Conservation (phyloP, 2,329 filamentous ascomycete genomes). For the Cryoendolithus antarcticus region DNA sequence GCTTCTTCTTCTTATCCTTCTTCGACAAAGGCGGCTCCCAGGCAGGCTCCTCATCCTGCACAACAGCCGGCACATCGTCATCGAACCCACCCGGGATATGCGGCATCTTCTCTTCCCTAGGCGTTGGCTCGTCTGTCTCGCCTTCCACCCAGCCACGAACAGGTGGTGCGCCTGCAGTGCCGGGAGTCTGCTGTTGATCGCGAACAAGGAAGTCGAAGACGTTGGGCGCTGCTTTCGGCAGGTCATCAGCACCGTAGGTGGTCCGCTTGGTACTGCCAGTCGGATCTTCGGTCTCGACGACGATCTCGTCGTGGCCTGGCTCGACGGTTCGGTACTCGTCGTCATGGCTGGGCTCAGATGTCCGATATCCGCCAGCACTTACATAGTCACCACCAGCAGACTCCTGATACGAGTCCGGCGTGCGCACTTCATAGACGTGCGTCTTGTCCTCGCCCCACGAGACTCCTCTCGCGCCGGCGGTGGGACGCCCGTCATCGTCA, state of each 20-base stretch:
- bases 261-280: slow-evolving; percentile 19
- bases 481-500: slow-evolving; percentile 8
- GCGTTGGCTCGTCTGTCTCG: slow-evolving; percentile 43
- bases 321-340: slow-evolving; percentile 1
- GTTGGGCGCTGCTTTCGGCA: slow-evolving; percentile 7
- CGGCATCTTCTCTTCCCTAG: slow-evolving; percentile 33
- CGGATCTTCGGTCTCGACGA: slow-evolving; percentile 26
- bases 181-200: slow-evolving; percentile 13
- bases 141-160: slow-evolving; percentile 29
- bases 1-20: slow-evolving; percentile 22
- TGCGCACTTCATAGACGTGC: slow-evolving; percentile 34
- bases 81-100: slow-evolving; percentile 53
- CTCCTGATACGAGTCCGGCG: slow-evolving; percentile 30
- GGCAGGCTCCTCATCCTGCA: slow-evolving; percentile 6
- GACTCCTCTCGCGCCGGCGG: slow-evolving; percentile 22
- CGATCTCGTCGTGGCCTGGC: slow-evolving; percentile 24
- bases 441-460: slow-evolving; percentile 38
- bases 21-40: slow-evolving; percentile 19
- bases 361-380: background rate
- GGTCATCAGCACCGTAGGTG: slow-evolving; percentile 21
- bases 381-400: slow-evolving; percentile 6
- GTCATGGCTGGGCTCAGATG: no score
- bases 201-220: slow-evolving; percentile 26
- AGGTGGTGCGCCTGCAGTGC: slow-evolving; percentile 20
- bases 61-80: slow-evolving; percentile 19